These are phyloP conservation scores for Turritis glabra DNA, from an alignment of 345 rosid genomes.

Conservation along the genomic window DNA sequence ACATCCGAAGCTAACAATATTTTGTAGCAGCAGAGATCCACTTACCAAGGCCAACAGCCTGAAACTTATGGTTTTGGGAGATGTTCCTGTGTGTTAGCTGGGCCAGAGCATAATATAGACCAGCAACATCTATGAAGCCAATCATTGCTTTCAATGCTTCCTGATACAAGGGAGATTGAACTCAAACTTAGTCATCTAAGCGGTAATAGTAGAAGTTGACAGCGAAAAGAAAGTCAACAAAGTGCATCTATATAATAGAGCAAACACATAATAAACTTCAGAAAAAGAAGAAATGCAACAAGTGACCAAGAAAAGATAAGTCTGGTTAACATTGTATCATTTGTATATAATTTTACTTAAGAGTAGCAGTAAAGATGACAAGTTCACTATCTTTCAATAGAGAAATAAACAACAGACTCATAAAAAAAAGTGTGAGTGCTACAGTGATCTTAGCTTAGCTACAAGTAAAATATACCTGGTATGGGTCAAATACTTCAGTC, in stretches of 20 bases:
- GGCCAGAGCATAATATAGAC: slow-evolving; percentile 86
- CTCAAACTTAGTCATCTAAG: slow-evolving; percentile 2
- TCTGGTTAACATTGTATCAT: background rate
- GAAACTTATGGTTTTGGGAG: slow-evolving; percentile 96
- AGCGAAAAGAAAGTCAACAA: background rate
- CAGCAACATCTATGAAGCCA: slow-evolving; percentile 96
- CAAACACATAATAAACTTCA: background rate
- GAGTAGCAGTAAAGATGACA: background rate
- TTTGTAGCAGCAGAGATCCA: background rate
- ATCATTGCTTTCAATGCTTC: slow-evolving; percentile 91
- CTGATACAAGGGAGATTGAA: slow-evolving; percentile 43
- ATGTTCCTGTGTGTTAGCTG: slow-evolving; percentile 95
- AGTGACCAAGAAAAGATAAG: background rate
- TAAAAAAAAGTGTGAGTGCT: background rate
- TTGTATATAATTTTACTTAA: background rate
- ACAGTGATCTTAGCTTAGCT: slow-evolving; percentile 2
- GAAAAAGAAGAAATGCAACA: background rate
- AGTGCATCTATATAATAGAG: background rate
- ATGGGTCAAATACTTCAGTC: slow-evolving; percentile 82
- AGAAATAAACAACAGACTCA: background rate
- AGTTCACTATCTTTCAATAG: background rate
- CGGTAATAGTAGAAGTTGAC: background rate
- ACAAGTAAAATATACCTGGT: slow-evolving; percentile 58
- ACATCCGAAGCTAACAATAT: background rate
- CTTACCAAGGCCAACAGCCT: slow-evolving; percentile 97